Conservation (phyloP, 73 alveolate species). For the Paramecium octaurelia region DNA sequence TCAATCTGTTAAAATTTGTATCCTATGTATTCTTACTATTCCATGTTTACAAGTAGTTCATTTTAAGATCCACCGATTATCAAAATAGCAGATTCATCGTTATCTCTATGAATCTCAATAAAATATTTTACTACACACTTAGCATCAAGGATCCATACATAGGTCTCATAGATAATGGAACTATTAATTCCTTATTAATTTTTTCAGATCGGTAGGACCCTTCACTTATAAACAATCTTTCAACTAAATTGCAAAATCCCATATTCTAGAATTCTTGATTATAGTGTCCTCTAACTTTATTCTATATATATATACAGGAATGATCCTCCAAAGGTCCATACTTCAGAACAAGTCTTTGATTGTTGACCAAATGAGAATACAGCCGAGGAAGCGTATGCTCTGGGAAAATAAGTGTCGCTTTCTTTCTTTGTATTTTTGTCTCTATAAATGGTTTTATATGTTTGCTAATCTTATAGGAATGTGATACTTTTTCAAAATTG, state of each 20-base stretch:
- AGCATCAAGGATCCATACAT: slow-evolving; percentile 45
- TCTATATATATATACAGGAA: not conserved
- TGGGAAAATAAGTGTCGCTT: not conserved
- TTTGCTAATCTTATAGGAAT: not conserved
- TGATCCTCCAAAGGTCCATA: slow-evolving; percentile 45
- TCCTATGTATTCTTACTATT: not conserved
- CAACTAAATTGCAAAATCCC: not conserved
- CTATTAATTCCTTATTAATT: not conserved
- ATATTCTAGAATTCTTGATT: not conserved
- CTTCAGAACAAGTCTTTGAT: not conserved
- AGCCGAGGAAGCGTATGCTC: slow-evolving; percentile 34
- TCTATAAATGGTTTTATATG: slow-evolving; percentile 3
- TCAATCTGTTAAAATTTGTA: not conserved
- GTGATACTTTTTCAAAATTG: slow-evolving; percentile 4
- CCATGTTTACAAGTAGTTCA: slow-evolving; percentile 13
- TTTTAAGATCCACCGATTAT: slow-evolving; percentile 39
- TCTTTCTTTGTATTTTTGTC: not conserved
- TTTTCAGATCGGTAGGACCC: not conserved
- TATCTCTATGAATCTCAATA: not conserved
- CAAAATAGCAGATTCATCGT: slow-evolving; percentile 33
- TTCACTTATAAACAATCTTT: not conserved
- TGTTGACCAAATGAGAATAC: not conserved
- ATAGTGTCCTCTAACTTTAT: not conserved
- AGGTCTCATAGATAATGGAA: slow-evolving; percentile 38
- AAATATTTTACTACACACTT: not conserved